Conservation (phyloP, 2,329 filamentous ascomycete genomes). For the Colletotrichum echinochloae region DNA sequence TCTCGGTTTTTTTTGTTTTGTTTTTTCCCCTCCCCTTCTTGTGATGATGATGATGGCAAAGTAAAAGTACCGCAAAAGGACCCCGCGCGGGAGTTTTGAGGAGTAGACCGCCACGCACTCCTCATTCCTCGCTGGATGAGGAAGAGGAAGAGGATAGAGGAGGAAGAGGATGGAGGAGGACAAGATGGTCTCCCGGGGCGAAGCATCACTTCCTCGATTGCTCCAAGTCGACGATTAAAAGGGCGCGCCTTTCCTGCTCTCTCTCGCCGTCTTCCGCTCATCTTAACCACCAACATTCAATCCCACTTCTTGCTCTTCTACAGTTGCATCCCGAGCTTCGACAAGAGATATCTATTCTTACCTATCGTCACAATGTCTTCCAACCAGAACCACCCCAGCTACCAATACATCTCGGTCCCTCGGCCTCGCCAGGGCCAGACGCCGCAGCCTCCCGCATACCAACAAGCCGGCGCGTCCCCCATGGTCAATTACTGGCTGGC, state of each 20-base stretch:
- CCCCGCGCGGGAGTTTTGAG: background rate
- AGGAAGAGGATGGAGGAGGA: background rate
- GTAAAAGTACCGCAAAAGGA: constrained; percentile 5
- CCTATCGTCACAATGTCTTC: constrained; percentile 22
- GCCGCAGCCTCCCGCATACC: background rate
- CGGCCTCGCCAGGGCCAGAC: constrained; percentile 4
- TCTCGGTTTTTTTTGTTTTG: too few relatives aligned
- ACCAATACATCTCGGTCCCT: constrained; percentile 6
- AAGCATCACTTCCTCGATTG: background rate
- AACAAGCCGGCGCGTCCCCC: constrained; percentile 5
- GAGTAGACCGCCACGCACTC: background rate
- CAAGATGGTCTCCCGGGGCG: background rate
- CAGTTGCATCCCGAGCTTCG: background rate
- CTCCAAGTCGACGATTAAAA: background rate
- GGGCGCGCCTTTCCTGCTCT: background rate
- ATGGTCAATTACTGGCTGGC: constrained; percentile 29
- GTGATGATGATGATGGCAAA: too few relatives aligned
- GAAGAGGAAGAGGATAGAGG: constrained; percentile 8
- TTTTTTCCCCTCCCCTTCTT: too few relatives aligned
- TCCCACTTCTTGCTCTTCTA: too few relatives aligned
- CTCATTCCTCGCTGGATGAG: background rate
- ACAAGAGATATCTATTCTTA: background rate
- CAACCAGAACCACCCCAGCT: background rate
- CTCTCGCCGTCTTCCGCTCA: background rate
- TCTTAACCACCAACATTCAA: background rate